These are phyloP conservation scores for Ambrosia hybrid DNA, from an alignment of 140 eudicot genomes.

Conservation along the genomic window DNA sequence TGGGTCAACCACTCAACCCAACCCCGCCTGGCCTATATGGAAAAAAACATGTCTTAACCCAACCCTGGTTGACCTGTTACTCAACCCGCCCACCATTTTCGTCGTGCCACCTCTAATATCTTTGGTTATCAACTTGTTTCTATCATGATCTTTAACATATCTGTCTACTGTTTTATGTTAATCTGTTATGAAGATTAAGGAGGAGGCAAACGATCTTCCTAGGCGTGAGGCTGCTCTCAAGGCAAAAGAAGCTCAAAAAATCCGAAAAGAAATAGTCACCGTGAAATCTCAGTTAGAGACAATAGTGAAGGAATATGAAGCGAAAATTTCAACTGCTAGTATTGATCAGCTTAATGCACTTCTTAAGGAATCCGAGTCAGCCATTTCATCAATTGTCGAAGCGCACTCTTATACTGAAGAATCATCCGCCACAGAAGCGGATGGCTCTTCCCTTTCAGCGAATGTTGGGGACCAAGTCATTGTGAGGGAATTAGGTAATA, in stretches of 20 bases:
- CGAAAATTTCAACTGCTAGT: constrained; percentile 38
- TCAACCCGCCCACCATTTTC: too few species aligned
- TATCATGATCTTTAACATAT: constrained; percentile 10
- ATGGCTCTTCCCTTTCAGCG: constrained; percentile 36
- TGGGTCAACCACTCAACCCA: too few species aligned
- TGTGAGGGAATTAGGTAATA: constrained; percentile 66
- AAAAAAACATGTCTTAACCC: too few species aligned
- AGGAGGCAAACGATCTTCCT: constrained; percentile 74
- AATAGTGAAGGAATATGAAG: constrained; percentile 59
- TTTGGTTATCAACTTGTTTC: background rate
- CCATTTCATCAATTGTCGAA: constrained; percentile 61
- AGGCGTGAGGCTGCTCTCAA: constrained; percentile 68
- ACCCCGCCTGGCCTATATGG: too few species aligned
- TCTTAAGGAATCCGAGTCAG: constrained; percentile 70
- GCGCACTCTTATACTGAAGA: constrained; percentile 44
- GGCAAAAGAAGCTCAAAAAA: constrained; percentile 67
- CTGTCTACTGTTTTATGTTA: background rate
- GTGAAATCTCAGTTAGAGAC: constrained; percentile 55
- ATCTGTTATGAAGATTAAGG: constrained; percentile 49
- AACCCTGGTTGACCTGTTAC: too few species aligned
- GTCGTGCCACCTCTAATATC: too few species aligned
- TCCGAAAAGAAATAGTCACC: constrained; percentile 42
- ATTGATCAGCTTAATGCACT: constrained; percentile 50
- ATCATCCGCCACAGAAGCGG: constrained; percentile 31
- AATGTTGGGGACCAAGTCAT: constrained; percentile 68